A percentile compares a stretch with the other conserved stretches of the same genome.
These are phyloP conservation scores for Crithidia acanthocephali DNA, from an alignment of 208 protist genomes.

Conservation along the genomic window DNA sequence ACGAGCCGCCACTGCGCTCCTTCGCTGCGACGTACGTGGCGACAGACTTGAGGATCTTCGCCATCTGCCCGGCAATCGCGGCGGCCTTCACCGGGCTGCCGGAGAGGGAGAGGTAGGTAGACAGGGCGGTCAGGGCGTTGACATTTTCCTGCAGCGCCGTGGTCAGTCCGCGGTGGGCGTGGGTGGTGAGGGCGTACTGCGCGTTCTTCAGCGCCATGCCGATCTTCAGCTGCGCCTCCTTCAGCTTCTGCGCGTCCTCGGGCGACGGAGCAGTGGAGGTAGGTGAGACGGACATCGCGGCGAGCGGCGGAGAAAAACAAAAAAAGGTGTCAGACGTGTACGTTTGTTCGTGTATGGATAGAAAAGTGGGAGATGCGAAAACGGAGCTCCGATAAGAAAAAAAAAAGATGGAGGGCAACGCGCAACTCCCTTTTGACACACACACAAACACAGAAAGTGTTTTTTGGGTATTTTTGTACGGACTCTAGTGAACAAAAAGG, in stretches of 20 bases:
- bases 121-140: conserved; percentile 52
- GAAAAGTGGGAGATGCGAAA: background rate
- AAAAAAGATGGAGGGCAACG: background rate
- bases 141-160: conserved; percentile 51
- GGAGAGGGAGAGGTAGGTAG: conserved; percentile 58
- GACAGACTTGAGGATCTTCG: conserved; percentile 61
- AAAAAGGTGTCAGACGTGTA: no score
- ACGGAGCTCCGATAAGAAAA: background rate
- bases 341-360: no score
- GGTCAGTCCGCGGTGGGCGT: conserved; percentile 38
- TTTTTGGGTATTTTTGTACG: no score
- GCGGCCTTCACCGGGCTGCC: conserved; percentile 66
- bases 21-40: conserved; percentile 33
- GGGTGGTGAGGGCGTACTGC: conserved; percentile 61
- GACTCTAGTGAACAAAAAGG: no score
- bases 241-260: conserved; percentile 40
- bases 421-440: background rate
- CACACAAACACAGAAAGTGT: no score
- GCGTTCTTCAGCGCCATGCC: conserved; percentile 65
- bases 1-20: conserved; percentile 14
- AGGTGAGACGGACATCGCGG: conserved; percentile 17
- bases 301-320: no score
- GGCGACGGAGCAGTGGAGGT: conserved; percentile 9
- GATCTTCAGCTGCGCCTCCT: conserved; percentile 55
- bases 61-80: conserved; percentile 65